Conservation (phyloP, 495 filamentous ascomycete species). For the Aspergillus panamensis region DNA sequence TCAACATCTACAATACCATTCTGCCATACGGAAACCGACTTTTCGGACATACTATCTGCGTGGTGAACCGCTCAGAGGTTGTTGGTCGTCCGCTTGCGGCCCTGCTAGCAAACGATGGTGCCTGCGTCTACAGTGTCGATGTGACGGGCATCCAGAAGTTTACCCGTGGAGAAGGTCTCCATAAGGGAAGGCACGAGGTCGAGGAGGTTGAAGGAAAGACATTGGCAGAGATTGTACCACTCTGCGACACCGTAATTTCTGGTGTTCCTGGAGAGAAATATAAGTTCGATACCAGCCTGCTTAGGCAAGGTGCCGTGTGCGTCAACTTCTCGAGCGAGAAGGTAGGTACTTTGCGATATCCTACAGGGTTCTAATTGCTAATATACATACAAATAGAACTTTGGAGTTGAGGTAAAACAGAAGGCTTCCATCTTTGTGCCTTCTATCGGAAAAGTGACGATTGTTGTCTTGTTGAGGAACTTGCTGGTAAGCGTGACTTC, state of each 20-base stretch:
- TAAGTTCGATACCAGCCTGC: conserved; percentile 78
- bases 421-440: conserved; percentile 97
- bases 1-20: conserved; percentile 95
- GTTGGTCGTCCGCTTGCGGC: conserved; percentile 94
- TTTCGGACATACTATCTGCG: conserved; percentile 85
- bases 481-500: conserved; percentile 62
- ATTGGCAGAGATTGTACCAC: conserved; percentile 73
- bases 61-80: conserved; percentile 93
- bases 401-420: conserved; percentile 80
- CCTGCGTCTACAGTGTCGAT: conserved; percentile 92
- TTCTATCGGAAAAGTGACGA: conserved; percentile 95
- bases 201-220: conserved; percentile 69
- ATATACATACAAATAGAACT: conserved; percentile 57
- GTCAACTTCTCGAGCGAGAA: conserved; percentile 97
- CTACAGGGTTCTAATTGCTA: background rate
- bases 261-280: conserved; percentile 84
- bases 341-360: conserved; percentile 33
- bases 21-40: conserved; percentile 90
- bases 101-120: conserved; percentile 91
- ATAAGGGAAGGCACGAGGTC: conserved; percentile 78
- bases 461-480: conserved; percentile 85
- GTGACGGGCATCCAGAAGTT: conserved; percentile 90
- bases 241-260: conserved; percentile 90
- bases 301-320: conserved; percentile 88
- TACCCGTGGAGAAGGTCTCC: conserved; percentile 78